A percentile compares a stretch with the other conserved stretches of the same genome.
Evolutionary conservation across 2,329 filamentous ascomycete species (phyloP).

Genomic region (Fusarium tupiense): DNA sequence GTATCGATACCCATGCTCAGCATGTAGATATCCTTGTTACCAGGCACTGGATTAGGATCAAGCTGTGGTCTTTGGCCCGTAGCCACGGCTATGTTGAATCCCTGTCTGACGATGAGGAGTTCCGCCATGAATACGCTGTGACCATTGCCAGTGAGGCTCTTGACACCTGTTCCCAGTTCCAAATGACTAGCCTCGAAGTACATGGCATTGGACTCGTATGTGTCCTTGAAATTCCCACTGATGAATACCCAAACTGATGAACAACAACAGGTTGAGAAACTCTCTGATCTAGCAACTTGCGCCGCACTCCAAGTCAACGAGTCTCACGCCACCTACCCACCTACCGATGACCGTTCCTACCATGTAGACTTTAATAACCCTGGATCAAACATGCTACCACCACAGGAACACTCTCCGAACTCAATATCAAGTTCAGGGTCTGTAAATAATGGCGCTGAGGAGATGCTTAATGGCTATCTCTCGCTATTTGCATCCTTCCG

Average conservation of each 20-base stretch:
- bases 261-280: not conserved
- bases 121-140: not conserved
- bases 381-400: too few relatives aligned
- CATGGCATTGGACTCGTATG: not conserved
- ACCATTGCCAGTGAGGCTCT: not conserved
- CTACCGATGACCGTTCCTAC: not conserved
- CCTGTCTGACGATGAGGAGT: not conserved
- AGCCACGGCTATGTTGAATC: not conserved
- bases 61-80: not conserved
- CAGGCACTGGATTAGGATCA: not conserved
- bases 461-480: not conserved
- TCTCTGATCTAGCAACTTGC: not conserved
- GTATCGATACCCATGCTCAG: not conserved
- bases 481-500: not conserved
- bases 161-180: not conserved
- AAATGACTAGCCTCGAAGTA: not conserved
- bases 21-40: not conserved
- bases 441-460: not conserved
- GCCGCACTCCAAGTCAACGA: not conserved
- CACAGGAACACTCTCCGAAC: not conserved
- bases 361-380: accelerated
- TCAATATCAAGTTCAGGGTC: accelerated
- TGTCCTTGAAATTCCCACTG: accelerated
- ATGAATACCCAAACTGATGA: not conserved
- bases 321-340: not conserved